Percentiles rank a stretch among this genome's conserved stretches.
Evolutionary conservation across 2,329 filamentous ascomycete genomes (phyloP).

Genomic region (Paracorniculantispora psalliotae): DNA sequence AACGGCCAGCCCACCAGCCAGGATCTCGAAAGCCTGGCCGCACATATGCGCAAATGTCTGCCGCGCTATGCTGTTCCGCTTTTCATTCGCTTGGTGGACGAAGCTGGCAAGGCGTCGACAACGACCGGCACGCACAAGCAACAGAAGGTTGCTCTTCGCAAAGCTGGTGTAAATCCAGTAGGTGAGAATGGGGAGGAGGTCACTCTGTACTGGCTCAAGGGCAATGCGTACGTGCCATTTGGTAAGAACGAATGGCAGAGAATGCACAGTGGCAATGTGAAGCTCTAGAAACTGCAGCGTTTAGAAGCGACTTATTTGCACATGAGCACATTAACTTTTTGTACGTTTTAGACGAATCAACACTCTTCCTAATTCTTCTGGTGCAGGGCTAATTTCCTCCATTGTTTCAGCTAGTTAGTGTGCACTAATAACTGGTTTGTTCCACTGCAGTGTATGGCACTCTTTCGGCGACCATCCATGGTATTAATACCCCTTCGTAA

Average conservation of each 20-base stretch:
- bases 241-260: constrained; percentile 59
- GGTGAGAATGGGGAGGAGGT: constrained; percentile 24
- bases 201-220: constrained; percentile 61
- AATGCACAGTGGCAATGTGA: not conserved
- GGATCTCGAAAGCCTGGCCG: constrained; percentile 53
- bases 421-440: too few relatives aligned
- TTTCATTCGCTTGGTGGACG: constrained; percentile 64
- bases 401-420: too few relatives aligned
- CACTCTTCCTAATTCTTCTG: too few relatives aligned
- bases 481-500: too few relatives aligned
- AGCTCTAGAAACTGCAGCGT: not conserved
- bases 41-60: constrained; percentile 51
- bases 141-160: constrained; percentile 68
- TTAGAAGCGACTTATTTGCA: not conserved
- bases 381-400: too few relatives aligned
- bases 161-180: constrained; percentile 65
- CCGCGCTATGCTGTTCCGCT: constrained; percentile 73
- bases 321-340: too few relatives aligned
- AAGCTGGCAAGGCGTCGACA: constrained; percentile 50
- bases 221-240: constrained; percentile 64
- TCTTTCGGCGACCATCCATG: too few relatives aligned
- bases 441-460: too few relatives aligned
- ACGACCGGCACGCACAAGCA: constrained; percentile 85
- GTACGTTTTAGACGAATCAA: too few relatives aligned
- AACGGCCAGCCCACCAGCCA: constrained; percentile 32